These are phyloP conservation scores for Neofusicoccum parvum DNA, from an alignment of 2,329 filamentous ascomycete species.

Conservation along the genomic window DNA sequence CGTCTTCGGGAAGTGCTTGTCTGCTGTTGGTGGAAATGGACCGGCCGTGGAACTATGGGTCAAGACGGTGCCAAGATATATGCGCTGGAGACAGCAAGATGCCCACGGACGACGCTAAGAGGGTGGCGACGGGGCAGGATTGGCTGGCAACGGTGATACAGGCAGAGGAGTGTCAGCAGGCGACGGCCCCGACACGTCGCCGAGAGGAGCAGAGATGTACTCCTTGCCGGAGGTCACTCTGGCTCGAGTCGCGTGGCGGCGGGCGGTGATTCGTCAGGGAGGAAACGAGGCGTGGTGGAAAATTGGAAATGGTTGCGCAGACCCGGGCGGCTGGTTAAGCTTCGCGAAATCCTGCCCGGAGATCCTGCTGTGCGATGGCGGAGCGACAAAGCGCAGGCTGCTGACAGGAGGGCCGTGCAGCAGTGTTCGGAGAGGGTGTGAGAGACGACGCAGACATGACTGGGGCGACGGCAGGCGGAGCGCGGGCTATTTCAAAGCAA, in stretches of 20 bases:
- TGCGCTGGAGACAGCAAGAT: neutral
- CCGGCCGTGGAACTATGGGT: neutral
- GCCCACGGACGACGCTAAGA: neutral
- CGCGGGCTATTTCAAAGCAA: conserved; percentile 9
- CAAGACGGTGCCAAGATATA: conserved; percentile 13
- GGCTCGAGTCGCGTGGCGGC: neutral
- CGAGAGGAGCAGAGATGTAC: neutral
- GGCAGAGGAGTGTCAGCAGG: neutral
- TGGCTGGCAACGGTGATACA: conserved; percentile 15
- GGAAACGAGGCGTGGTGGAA: neutral
- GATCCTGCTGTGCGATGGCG: conserved; percentile 8
- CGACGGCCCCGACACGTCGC: too few relatives aligned
- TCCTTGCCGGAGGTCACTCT: conserved; percentile 14
- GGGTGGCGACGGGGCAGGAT: conserved; percentile 3
- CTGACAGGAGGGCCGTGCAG: neutral
- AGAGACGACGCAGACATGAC: conserved; percentile 11
- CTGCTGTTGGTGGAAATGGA: neutral
- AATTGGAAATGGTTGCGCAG: conserved; percentile 11
- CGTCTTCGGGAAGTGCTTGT: neutral
- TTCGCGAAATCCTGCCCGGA: conserved; percentile 16
- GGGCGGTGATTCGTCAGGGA: conserved; percentile 18
- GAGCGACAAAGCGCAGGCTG: neutral
- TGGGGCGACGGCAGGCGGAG: neutral
- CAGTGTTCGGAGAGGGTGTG: neutral
- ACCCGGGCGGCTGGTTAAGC: conserved; percentile 5